Evolutionary conservation across 1,139 yeast species (phyloP).

Genomic region (Arxiozyma bovina): DNA sequence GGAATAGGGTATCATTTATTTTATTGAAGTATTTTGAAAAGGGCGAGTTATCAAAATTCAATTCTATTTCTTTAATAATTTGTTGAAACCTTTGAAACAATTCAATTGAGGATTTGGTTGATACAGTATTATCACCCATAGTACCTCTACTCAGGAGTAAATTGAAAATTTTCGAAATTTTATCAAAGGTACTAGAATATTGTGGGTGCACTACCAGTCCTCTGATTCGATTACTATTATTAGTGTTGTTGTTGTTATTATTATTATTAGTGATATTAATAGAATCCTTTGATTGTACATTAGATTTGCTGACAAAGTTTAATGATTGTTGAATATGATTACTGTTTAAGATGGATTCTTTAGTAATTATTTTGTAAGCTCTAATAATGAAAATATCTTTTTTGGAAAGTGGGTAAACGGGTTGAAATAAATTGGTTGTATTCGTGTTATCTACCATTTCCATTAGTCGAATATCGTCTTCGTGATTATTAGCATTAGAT

Average conservation of each 20-base stretch:
- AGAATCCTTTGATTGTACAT: background rate
- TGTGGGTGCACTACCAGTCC: slow-evolving; percentile 13
- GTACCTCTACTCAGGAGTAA: slow-evolving; percentile 21
- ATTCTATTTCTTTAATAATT: slow-evolving; percentile 27
- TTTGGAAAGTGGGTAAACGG: slow-evolving; percentile 13
- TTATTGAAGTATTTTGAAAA: slow-evolving; percentile 27
- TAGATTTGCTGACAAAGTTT: background rate
- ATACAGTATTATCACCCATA: slow-evolving; percentile 24
- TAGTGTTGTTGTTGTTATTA: background rate
- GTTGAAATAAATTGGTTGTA: background rate
- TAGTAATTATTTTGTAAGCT: slow-evolving; percentile 25
- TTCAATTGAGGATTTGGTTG: slow-evolving; percentile 30
- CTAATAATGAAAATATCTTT: slow-evolving; percentile 28
- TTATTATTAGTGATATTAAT: too few species aligned
- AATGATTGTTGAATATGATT: slow-evolving; percentile 18
- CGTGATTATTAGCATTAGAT: background rate
- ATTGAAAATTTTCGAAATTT: slow-evolving; percentile 26
- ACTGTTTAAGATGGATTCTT: slow-evolving; percentile 21
- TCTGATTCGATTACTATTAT: background rate
- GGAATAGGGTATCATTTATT: slow-evolving; percentile 25
- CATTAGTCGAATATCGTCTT: background rate
- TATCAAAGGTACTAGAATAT: slow-evolving; percentile 17
- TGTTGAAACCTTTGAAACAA: slow-evolving; percentile 30
- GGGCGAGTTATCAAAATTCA: slow-evolving; percentile 27
- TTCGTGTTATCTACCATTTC: background rate